Conservation (phyloP, 805 yeast species). For the Pichia gijzeniarum region DNA sequence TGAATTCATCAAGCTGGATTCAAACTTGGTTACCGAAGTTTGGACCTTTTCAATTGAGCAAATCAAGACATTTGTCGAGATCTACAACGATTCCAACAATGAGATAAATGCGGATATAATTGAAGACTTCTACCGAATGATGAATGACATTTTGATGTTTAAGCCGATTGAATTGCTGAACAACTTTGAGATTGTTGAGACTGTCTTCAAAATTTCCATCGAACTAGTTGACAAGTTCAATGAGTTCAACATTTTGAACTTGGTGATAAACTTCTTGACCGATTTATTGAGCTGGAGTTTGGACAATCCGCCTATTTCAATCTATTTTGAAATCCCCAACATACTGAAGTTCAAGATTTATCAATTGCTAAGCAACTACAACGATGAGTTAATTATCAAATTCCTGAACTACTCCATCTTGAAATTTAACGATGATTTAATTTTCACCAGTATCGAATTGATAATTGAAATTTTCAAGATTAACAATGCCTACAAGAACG, state of each 20-base stretch:
- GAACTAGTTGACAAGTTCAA: constrained; percentile 45
- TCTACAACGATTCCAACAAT: constrained; percentile 26
- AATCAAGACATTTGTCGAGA: constrained; percentile 46
- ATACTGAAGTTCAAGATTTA: constrained; percentile 41
- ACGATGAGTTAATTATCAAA: constrained; percentile 44
- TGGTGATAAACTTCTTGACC: constrained; percentile 68
- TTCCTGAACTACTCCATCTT: constrained; percentile 63
- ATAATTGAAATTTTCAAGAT: constrained; percentile 56
- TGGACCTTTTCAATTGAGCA: constrained; percentile 74
- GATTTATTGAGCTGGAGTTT: constrained; percentile 85
- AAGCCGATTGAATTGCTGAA: constrained; percentile 52
- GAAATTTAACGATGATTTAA: constrained; percentile 63
- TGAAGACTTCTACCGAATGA: constrained; percentile 83
- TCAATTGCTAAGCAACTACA: constrained; percentile 30
- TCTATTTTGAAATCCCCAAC: constrained; percentile 50
- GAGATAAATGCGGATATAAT: constrained; percentile 47
- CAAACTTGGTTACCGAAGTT: constrained; percentile 30
- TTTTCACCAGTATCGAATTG: constrained; percentile 69
- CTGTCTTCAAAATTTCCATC: constrained; percentile 54
- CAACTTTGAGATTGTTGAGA: constrained; percentile 40
- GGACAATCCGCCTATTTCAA: constrained; percentile 71
- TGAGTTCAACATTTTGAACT: constrained; percentile 64
- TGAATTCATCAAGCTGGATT: constrained; percentile 7
- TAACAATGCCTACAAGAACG: constrained; percentile 38
- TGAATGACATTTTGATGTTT: constrained; percentile 70